phyloP scores from a whole-genome alignment of 1,284 basidiomycete species.

The Lignosus rhinocerotis region DNA sequence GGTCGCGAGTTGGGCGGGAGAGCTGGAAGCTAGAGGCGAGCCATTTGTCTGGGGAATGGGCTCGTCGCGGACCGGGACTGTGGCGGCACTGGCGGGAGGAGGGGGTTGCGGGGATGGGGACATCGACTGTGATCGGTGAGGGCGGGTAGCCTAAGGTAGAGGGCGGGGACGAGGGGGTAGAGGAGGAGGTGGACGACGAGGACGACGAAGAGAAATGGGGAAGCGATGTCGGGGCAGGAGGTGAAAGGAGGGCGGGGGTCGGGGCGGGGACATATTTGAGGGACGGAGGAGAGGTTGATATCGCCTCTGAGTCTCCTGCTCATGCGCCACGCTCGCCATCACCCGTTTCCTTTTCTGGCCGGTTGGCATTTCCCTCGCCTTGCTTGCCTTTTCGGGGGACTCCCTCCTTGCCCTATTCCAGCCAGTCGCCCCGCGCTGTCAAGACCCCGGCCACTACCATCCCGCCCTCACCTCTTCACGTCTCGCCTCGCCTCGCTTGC shows the following conservation, averaged over 20 bases:
- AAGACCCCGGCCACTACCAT: conserved; percentile 18
- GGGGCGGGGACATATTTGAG: conserved; percentile 28
- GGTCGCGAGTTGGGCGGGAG: conserved; percentile 53
- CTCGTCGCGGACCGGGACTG: conserved; percentile 17
- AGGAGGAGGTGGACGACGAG: conserved; percentile 6
- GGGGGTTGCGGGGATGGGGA: conserved; percentile 31
- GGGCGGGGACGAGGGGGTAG: conserved; percentile 24
- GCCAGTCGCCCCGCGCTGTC: conserved; percentile 5
- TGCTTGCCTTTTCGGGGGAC: conserved; percentile 13
- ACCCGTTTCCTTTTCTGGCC: conserved; percentile 19
- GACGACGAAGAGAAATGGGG: conserved; percentile 3
- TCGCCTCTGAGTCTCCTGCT: conserved; percentile 8
- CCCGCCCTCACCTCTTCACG: conserved; percentile 16
- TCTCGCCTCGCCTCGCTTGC: conserved; percentile 6
- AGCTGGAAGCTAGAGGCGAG: conserved; percentile 22
- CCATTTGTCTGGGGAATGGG: conserved; percentile 11
- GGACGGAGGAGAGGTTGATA: conserved; percentile 23
- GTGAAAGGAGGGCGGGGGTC: conserved; percentile 24
- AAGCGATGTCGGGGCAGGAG: conserved; percentile 18
- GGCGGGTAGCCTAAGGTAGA: conserved; percentile 3
- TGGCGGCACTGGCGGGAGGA: conserved; percentile 20
- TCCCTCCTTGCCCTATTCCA: conserved; percentile 18
- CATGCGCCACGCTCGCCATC: conserved; percentile 23
- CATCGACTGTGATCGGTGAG: conserved; percentile 23
- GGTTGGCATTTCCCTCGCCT: conserved; percentile 19